phyloP scores from a whole-genome alignment of 192 early-diverging fungal species.

The Chytriomyces confervae region DNA sequence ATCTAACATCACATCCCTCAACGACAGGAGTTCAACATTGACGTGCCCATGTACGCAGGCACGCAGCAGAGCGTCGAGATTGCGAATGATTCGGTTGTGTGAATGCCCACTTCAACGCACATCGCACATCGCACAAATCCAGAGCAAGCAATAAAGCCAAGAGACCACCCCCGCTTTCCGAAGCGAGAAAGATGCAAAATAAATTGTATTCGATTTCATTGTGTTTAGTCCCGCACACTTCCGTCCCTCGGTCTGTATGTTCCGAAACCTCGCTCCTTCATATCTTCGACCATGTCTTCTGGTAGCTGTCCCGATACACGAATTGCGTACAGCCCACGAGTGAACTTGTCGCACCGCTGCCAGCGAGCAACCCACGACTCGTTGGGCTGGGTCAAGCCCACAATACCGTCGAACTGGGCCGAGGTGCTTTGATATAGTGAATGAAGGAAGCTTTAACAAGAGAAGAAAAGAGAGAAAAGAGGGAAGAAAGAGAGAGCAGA shows the following conservation, averaged over 20 bases:
- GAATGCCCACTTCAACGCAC: background rate
- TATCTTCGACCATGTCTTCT: slow-evolving; percentile 44
- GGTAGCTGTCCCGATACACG: slow-evolving; percentile 54
- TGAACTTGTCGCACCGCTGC: slow-evolving; percentile 61
- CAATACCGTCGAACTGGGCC: slow-evolving; percentile 55
- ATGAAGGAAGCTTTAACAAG: background rate
- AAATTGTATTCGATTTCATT: background rate
- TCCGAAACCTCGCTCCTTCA: slow-evolving; percentile 46
- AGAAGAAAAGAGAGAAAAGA: background rate
- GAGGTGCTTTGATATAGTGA: slow-evolving; percentile 40
- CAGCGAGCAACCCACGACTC: slow-evolving; percentile 57
- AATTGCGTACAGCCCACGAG: slow-evolving; percentile 59
- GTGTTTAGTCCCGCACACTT: slow-evolving; percentile 51
- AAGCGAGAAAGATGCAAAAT: background rate
- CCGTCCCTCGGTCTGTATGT: slow-evolving; percentile 61
- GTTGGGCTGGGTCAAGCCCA: slow-evolving; percentile 52
- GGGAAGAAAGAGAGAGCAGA: background rate
- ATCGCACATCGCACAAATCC: background rate
- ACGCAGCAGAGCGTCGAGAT: slow-evolving; percentile 62
- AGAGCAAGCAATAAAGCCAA: background rate
- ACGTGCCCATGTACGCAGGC: slow-evolving; percentile 74
- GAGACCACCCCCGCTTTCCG: background rate
- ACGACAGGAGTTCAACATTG: slow-evolving; percentile 60
- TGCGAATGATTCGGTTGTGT: background rate
- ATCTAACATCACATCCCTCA: background rate